phyloP scores from a whole-genome alignment of 2,329 filamentous ascomycete species.

The Colletotrichum sp. region DNA sequence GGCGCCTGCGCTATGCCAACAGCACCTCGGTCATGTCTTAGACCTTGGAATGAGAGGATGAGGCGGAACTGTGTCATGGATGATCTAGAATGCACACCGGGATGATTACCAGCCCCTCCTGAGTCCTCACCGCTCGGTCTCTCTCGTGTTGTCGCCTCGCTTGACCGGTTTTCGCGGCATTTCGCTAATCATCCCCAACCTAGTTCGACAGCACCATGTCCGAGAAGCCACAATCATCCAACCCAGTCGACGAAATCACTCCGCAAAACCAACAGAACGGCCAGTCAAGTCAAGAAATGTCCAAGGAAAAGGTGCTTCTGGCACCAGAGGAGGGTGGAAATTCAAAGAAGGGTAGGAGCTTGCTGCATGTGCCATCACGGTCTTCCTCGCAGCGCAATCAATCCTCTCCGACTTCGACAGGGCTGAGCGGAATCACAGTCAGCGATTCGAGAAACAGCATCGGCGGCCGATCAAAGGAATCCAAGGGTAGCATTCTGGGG shows the following conservation, averaged over 20 bases:
- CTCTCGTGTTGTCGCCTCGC: not conserved
- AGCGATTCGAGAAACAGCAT: slow-evolving; percentile 67
- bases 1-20: not conserved
- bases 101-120: slow-evolving; percentile 11
- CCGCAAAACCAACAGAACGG: slow-evolving; percentile 27
- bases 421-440: slow-evolving; percentile 64
- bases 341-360: slow-evolving; percentile 55
- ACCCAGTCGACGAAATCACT: slow-evolving; percentile 31
- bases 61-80: slow-evolving; percentile 10
- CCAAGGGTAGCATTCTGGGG: slow-evolving; percentile 67
- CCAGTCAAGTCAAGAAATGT: slow-evolving; percentile 40
- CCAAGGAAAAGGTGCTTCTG: slow-evolving; percentile 48
- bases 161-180: not conserved
- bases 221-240: slow-evolving; percentile 31
- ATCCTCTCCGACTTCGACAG: slow-evolving; percentile 63
- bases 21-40: slow-evolving; percentile 24
- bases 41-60: slow-evolving; percentile 19
- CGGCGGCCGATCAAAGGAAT: slow-evolving; percentile 68
- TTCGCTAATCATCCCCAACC: slow-evolving; percentile 5
- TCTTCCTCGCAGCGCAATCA: slow-evolving; percentile 68
- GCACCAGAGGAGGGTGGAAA: slow-evolving; percentile 45
- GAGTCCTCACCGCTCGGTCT: slow-evolving; percentile 4
- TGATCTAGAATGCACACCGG: not conserved
- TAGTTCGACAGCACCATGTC: slow-evolving; percentile 31
- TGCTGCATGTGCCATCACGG: slow-evolving; percentile 65